Evolutionary conservation across 352 stramenopile genomes (phyloP), one percentile per base, ranked within the genome.

Genomic region (Pseudoperonospora humuli): DNA sequence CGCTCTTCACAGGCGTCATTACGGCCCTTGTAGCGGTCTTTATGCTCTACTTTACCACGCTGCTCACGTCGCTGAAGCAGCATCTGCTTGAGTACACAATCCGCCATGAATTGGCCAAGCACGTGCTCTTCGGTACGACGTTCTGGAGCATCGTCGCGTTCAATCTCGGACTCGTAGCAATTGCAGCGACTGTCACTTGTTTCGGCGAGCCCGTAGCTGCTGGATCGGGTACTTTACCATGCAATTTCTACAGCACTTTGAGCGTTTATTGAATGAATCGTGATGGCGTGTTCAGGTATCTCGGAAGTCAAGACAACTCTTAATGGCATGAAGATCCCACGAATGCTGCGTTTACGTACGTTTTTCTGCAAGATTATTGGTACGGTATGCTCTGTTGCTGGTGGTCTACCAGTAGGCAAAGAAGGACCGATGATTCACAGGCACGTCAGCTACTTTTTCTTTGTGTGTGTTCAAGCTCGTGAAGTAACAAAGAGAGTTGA

Each of bases 341-440:
- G 74, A 0, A 63, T 93, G 56, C 28, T 93, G 24, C 73, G 81
- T 1, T 53, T 93, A 39, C 66, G 68, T 18, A 90, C 81, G 13
- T 76, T 96, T 35, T 61, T 90, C 35, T 84, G 78, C 50, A 97
- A 96, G 61, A 70, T 95, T 23, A 57, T 96, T 3, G 87, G 85
- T 10, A 95, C 75, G 1, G 78, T 94, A 20, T 86, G 85, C 43
- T 80, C 79, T 2, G 87, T 97, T 2, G 64, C 67, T 4, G 84
- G 78, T 7, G 85, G 82, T 0, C 64, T 96, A 7, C 80, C 82
- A 10, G 82, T 97, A 19, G 89, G 89, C 13, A 95, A 91, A 42
- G 89, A 97, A 80, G 89, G 89, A 1, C 89, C 89, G 0, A 88
- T 97, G 65, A 92, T 97, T 47, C 85, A 96, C 59, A 88, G 75